Evolutionary conservation across 2,329 filamentous ascomycete species (phyloP), one percentile per base, ranked within the genome.

Genomic region (Fusarium mundagurra): DNA sequence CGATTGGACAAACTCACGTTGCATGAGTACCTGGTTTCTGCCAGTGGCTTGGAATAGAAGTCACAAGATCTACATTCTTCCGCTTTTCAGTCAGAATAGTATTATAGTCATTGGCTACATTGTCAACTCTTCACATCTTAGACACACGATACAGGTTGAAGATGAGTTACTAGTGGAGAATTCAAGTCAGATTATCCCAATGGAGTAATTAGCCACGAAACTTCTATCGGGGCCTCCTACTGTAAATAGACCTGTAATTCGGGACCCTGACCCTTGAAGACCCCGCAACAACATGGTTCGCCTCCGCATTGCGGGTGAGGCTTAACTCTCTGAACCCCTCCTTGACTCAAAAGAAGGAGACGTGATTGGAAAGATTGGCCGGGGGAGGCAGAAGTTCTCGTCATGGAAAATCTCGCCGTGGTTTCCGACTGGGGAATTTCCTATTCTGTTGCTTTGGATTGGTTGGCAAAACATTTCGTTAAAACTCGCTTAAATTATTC

Each of bases 181-280:
- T 22, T n/a, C 11, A 64, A 54, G 18, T 12, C 33, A 34, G 17
- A 53, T 33, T 50, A 16, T 44, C 68, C 61, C 39, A 39, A 58
- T 58, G 10, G 3, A 66, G 72, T n/a, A 74, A 61, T 33, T 62
- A 48, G 22, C 39, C n/a, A 61, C 64, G 63, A 72, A 41, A 5
- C 29, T n/a, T 34, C 24, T 31, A 38, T 74, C 72, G 72, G 72
- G 31, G 54, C 55, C 60, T 74, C 60, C 53, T 74, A 60, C 72
- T 51, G 31, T 22, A 72, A 72, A 12, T 27, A 38, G 71, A 44
- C 17, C 58, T 60, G 20, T 27, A 10, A 18, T 31, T 44, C 24
- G 27, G 33, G 18, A 24, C 33, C 27, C 33, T 50, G 39, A 61
- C 27, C 55, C 43, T 20, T 43, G 45, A 36, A 20, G 18, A 24